Evolutionary conservation across 805 yeast genomes (phyloP).

Genomic region (Candida insectorum): DNA sequence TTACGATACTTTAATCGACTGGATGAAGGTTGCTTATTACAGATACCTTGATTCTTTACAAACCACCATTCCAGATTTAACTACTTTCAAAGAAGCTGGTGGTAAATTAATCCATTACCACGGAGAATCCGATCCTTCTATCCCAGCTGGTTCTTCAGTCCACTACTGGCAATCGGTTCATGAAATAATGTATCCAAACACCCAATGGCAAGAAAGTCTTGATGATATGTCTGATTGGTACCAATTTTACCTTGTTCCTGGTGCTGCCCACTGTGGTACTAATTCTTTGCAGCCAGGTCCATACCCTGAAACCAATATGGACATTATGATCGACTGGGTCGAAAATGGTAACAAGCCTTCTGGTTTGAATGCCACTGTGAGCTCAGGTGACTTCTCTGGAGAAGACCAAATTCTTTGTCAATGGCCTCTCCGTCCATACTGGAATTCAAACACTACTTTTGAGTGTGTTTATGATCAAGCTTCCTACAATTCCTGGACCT

Average conservation of each 20-base stretch:
- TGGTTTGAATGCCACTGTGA: slow-evolving; percentile 6
- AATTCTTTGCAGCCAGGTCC: slow-evolving; percentile 6
- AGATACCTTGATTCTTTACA: slow-evolving; percentile 3
- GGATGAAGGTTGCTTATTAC: slow-evolving; percentile 3
- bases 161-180: slow-evolving; percentile 8
- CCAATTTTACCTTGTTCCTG: slow-evolving; percentile 6
- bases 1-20: slow-evolving; percentile 6
- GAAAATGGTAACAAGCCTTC: slow-evolving; percentile 5
- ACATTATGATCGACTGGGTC: slow-evolving; percentile 6
- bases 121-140: slow-evolving; percentile 4
- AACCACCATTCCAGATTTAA: slow-evolving; percentile 2
- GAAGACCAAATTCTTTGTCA: slow-evolving; percentile 6
- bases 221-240: slow-evolving; percentile 5
- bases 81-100: slow-evolving; percentile 1
- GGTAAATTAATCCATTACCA: slow-evolving; percentile 5
- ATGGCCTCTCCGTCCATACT: slow-evolving; percentile 4
- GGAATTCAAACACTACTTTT: too few species aligned
- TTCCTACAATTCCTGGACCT: too few species aligned
- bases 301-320: slow-evolving; percentile 6
- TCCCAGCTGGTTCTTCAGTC: slow-evolving; percentile 6
- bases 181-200: slow-evolving; percentile 1
- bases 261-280: slow-evolving; percentile 8
- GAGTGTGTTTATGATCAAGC: too few species aligned
- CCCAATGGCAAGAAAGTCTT: not conserved
- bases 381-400: slow-evolving; percentile 2